Base-by-base conservation (phyloP, 1,139 yeast genomes). In the Hyphopichia wangnamkhiaoensis region DNA sequence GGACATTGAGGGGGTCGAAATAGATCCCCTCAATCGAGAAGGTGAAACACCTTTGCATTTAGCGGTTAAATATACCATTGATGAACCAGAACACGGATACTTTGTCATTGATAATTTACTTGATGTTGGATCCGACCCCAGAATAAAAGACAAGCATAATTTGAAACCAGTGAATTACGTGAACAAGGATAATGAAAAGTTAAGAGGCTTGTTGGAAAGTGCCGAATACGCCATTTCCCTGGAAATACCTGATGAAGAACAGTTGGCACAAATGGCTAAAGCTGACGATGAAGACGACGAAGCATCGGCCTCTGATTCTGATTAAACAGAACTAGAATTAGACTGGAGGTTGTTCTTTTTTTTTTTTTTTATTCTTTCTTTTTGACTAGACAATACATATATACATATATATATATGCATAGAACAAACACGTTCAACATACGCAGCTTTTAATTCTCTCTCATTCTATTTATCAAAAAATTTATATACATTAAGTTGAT, bases 71-170 rank as follows among this genome's bases (percentile, higher is more conserved):
- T 90, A 86, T 56, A 73, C 91, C 18, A 69, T 69, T 34, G 80
- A 79, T 13, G 97, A 93, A 56, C 86, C 93, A 0, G 97, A 87
- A 44, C 93, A 85, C 61, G 97, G 96, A 1, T 68, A 76, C 31
- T 90, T 84, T 52, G 74, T 93, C 34, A 74, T 82, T 7, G 95
- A 89, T 53, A 86, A 85, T 58, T 72, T 93, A 46, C 71, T 93
- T 43, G 97, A 91, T 54, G 96, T 95, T 26, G 98, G 98, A 2
- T 83, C 95, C 1, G 95, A 91, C 61, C 90, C 95, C n/a, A 50
- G 74, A 39, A 61, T 69, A 29, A 52, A 53, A 20, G 74, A 72
- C 47, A 56, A 49, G 25, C 59, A 56, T 44, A 51, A 84, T 21
- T 76, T 84, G 53, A 84, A 77, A 52, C 96, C 98, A 10, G 71